phyloP scores from a whole-genome alignment of 1,284 basidiomycete species.

The Porodaedalea pini region DNA sequence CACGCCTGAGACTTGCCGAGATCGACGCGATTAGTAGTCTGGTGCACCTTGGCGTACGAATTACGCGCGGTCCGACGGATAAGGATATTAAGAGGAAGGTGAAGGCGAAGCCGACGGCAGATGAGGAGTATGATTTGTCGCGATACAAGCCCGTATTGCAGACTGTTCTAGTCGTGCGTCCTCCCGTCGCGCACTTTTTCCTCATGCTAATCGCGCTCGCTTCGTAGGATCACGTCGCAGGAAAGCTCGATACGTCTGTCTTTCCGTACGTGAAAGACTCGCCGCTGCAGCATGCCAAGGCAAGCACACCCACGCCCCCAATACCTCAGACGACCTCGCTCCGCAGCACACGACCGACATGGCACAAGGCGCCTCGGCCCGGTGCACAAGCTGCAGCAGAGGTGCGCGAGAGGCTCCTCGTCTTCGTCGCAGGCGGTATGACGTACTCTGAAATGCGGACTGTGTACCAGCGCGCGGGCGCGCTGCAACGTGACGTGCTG shows the following conservation, averaged over 20 bases:
- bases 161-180: conserved; percentile 74
- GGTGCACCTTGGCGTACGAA: conserved; percentile 77
- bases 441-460: conserved; percentile 94
- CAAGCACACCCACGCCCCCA: conserved; percentile 37
- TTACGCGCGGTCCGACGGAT: conserved; percentile 70
- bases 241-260: conserved; percentile 70
- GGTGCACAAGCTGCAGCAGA: conserved; percentile 43
- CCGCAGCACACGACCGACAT: conserved; percentile 80
- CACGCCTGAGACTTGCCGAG: conserved; percentile 83
- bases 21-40: conserved; percentile 94
- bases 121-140: conserved; percentile 95
- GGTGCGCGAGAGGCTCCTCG: conserved; percentile 77
- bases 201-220: background rate
- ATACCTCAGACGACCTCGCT: conserved; percentile 66
- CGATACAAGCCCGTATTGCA: conserved; percentile 87
- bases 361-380: conserved; percentile 70
- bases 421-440: conserved; percentile 95
- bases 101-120: conserved; percentile 68
- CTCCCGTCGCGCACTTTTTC: conserved; percentile 26
- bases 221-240: conserved; percentile 75
- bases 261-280: conserved; percentile 94
- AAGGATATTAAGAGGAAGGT: conserved; percentile 76
- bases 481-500: conserved; percentile 83
- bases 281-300: conserved; percentile 50
- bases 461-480: conserved; percentile 74